These are phyloP conservation scores for Iberis pinnata DNA, from an alignment of 345 rosid genomes.

Conservation along the genomic window DNA sequence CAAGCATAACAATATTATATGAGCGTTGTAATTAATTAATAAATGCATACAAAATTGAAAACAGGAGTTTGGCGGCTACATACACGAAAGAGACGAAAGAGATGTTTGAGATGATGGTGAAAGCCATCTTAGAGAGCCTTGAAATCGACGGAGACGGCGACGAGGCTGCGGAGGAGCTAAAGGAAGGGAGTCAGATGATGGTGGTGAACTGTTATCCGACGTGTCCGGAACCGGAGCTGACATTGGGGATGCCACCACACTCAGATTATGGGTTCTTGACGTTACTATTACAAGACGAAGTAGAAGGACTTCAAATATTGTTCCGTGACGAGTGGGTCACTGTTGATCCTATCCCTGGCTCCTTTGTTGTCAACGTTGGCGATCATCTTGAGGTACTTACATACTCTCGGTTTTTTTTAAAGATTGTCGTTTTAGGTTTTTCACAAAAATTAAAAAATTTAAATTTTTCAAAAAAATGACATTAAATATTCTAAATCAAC, in stretches of 20 bases:
- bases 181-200: conserved; percentile 72
- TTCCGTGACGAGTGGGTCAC: conserved; percentile 58
- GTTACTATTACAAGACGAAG: conserved; percentile 78
- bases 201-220: conserved; percentile 70
- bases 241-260: conserved; percentile 91
- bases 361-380: conserved; percentile 77
- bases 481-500: no score
- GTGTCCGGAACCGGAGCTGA: conserved; percentile 82
- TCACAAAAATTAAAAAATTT: no score
- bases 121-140: conserved; percentile 64
- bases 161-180: conserved; percentile 34
- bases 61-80: conserved; percentile 55
- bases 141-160: conserved; percentile 27
- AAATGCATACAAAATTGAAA: neutral
- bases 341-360: conserved; percentile 57
- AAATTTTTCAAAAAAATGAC: no score
- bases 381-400: conserved; percentile 87
- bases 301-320: conserved; percentile 63
- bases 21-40: no score
- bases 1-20: no score
- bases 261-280: conserved; percentile 89
- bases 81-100: conserved; percentile 61
- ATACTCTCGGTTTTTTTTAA: no score
- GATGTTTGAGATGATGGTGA: conserved; percentile 50
- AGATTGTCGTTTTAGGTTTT: no score